Evolutionary conservation across 306 rosid genomes (phyloP).

Genomic region (Abrus pulchellus): DNA sequence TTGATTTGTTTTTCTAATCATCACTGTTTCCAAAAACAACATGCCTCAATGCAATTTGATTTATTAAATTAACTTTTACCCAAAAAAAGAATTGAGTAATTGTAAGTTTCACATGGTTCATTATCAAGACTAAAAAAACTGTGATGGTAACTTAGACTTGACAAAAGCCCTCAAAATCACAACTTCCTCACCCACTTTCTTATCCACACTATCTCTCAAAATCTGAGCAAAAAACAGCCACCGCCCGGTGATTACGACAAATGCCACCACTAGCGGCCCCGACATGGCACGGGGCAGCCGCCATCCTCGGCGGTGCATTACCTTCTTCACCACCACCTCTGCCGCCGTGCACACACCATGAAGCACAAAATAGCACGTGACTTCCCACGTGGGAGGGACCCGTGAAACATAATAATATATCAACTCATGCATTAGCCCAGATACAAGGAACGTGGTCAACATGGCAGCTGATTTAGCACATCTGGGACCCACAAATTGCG

Average conservation of each 20-base stretch:
- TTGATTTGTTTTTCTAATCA: no score
- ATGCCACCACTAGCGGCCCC: conserved; percentile 44
- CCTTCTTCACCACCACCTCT: conserved; percentile 69
- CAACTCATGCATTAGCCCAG: conserved; percentile 67
- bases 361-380: conserved; percentile 65
- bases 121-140: no score
- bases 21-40: no score
- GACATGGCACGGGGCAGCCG: conserved; percentile 54
- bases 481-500: conserved; percentile 6
- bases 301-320: conserved; percentile 46
- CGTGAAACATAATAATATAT: conserved; percentile 59
- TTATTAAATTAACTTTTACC: no score
- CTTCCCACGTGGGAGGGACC: conserved; percentile 83
- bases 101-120: not conserved
- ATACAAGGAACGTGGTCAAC: conserved; percentile 52
- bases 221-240: conserved; percentile 72
- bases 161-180: conserved; percentile 11
- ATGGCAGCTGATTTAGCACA: conserved; percentile 19
- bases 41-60: no score
- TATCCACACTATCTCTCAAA: conserved; percentile 55
- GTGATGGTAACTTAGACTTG: not conserved
- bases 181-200: conserved; percentile 46
- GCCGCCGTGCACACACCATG: conserved; percentile 63
- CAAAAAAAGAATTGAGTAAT: no score
- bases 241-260: conserved; percentile 53